Base-by-base conservation (phyloP, 768 basidiomycete species). In the Coprinopsis cinerea region DNA sequence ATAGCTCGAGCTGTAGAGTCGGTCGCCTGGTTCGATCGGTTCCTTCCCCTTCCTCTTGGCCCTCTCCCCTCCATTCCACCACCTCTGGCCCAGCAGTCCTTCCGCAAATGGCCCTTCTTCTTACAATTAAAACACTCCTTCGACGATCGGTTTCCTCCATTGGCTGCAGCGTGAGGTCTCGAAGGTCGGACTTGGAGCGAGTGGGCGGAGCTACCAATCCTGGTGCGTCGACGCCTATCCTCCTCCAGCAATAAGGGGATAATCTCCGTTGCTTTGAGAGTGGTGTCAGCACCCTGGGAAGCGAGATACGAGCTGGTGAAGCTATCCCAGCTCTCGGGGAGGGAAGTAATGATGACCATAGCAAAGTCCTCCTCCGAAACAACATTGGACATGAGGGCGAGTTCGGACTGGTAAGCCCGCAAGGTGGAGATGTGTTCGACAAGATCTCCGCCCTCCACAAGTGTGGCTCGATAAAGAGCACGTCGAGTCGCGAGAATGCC, bases 1-100 rank as follows among this genome's bases (percentile, higher is more conserved):
- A 48, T 53, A 25, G 48, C 47, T 2, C 26, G 15, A n/a, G n/a
- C n/a, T 5, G 22, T 17, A 15, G 13, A 13, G 1, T 34, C 48
- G 1, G 22, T n/a, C 36, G 35, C 39, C 17, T 47, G 37, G 37
- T 41, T 39, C 6, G 49, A 3, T 41, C 22, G 13, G 11, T 47
- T 47, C 30, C 34, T 32, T 22, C 32, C 36, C 52, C 44, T 57
- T 39, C 49, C 51, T 35, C 54, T 56, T 17, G 57, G 63, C 25
- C 54, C 56, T 44, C 70, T 64, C 0, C 69, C 71, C 43, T 69
- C 65, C 40, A 64, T 65, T 32, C 67, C 67, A 35, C 69, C 68
- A 3, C 71, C 70, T 39, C 65, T 64, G 1, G 56, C 58, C 69
- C 67, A 71, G 39, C 70, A 71, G 25, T 70, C 61, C 10, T 37